Evolutionary conservation across 305 asterid species (phyloP).

Genomic region (Fraxinus floribunda): DNA sequence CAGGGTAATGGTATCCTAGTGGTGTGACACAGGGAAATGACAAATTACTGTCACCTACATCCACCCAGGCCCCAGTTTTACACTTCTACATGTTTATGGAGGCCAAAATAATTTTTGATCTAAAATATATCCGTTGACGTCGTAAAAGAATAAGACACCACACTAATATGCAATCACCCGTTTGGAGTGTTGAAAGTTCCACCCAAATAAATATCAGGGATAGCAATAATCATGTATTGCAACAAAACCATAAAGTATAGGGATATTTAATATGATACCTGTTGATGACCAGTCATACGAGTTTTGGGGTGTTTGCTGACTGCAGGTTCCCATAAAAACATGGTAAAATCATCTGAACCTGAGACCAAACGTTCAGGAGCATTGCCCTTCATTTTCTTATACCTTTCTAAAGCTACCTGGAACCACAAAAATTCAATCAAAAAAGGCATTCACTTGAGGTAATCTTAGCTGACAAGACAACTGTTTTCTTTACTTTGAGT

Average conservation of each 20-base stretch:
- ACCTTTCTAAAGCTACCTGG: constrained; percentile 91
- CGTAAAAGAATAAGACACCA: background rate
- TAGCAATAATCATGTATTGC: background rate
- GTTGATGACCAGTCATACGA: constrained; percentile 99
- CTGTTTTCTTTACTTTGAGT: background rate
- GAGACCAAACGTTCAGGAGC: constrained; percentile 92
- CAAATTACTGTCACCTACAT: background rate
- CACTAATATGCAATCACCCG: background rate
- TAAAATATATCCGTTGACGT: background rate
- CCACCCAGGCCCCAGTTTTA: background rate
- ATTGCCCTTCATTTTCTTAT: constrained; percentile 68
- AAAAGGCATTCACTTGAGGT: constrained; percentile 8
- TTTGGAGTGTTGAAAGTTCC: background rate
- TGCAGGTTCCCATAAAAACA: constrained; percentile 93
- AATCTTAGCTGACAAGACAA: background rate
- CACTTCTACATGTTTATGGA: background rate
- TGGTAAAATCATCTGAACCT: constrained; percentile 96
- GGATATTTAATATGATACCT: constrained; percentile 43
- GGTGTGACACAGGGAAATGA: background rate
- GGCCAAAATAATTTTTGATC: background rate
- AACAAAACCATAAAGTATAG: background rate
- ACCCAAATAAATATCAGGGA: background rate
- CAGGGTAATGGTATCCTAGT: background rate
- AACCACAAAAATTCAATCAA: constrained; percentile 1
- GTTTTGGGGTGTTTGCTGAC: constrained; percentile 76